Evolutionary conservation across 2,329 filamentous ascomycete species (phyloP).

Genomic region (Aspergillus uvarum): DNA sequence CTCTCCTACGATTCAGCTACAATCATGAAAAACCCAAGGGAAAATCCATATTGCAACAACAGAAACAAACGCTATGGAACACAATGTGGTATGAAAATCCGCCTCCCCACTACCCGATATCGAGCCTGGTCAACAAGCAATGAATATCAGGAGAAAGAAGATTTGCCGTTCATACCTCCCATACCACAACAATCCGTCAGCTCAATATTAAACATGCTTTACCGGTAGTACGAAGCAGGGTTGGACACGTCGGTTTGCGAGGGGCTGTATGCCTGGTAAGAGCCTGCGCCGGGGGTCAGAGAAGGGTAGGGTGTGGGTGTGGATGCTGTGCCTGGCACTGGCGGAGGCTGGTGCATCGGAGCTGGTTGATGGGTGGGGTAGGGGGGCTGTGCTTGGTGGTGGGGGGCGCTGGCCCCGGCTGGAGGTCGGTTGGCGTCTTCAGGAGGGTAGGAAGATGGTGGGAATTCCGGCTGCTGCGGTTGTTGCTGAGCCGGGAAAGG

Average conservation of each 20-base stretch:
- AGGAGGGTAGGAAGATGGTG: slow-evolving; percentile 41
- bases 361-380: slow-evolving; percentile 36
- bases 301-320: slow-evolving; percentile 37
- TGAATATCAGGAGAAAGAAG: background rate
- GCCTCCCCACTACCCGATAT: background rate
- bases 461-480: slow-evolving; percentile 39
- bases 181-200: background rate
- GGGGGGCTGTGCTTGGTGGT: slow-evolving; percentile 31
- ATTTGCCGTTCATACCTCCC: background rate
- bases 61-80: background rate
- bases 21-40: background rate
- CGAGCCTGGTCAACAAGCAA: background rate
- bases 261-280: slow-evolving; percentile 42
- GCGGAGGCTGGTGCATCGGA: slow-evolving; percentile 37
- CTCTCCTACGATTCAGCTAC: background rate
- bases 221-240: slow-evolving; percentile 43
- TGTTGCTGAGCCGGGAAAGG: slow-evolving; percentile 37
- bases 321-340: slow-evolving; percentile 32
- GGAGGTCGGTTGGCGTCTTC: slow-evolving; percentile 32
- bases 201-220: slow-evolving; percentile 7
- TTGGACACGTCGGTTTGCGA: slow-evolving; percentile 34
- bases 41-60: background rate
- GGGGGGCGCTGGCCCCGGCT: slow-evolving; percentile 16
- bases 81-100: background rate
- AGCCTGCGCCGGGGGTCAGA: slow-evolving; percentile 27